Evolutionary conservation across 352 stramenopile species (phyloP).

Genomic region (Elongisporangium prolatum): DNA sequence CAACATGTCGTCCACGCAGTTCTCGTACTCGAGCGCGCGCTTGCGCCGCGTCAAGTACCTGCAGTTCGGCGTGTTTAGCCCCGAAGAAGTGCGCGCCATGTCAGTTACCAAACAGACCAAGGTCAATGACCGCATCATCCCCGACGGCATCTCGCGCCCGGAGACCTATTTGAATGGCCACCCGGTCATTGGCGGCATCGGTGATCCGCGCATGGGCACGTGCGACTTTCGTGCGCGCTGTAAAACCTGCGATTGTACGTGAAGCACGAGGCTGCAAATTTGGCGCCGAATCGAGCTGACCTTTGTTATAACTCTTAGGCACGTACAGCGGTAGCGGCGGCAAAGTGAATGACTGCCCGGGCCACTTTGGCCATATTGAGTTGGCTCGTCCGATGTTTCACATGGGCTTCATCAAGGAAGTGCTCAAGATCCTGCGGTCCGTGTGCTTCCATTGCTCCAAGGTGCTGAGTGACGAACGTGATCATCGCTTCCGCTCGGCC

Average conservation of each 20-base stretch:
- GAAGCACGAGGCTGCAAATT: too few relatives aligned
- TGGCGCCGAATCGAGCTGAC: too few relatives aligned
- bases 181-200: constrained; percentile 96
- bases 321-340: constrained; percentile 89
- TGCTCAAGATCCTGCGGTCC: constrained; percentile 90
- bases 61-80: constrained; percentile 98
- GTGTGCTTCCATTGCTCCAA: constrained; percentile 98
- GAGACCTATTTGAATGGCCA: constrained; percentile 91
- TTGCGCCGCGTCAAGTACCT: constrained; percentile 96
- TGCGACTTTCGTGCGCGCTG: constrained; percentile 86
- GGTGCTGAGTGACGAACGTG: constrained; percentile 90
- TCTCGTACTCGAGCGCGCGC: constrained; percentile 94
- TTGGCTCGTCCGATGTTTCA: constrained; percentile 97
- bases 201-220: constrained; percentile 97
- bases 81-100: constrained; percentile 96
- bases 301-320: constrained; percentile 17
- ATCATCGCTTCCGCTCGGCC: constrained; percentile 71
- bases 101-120: constrained; percentile 96
- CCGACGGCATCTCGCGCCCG: constrained; percentile 91
- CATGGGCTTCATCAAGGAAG: constrained; percentile 96
- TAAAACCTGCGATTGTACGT: constrained; percentile 90
- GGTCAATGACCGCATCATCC: constrained; percentile 95
- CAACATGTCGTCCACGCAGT: constrained; percentile 84
- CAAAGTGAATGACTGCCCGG: constrained; percentile 96
- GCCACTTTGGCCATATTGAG: constrained; percentile 99